Conservation (phyloP, 1,139 yeast species). For the Zygotorulaspora mrakii region DNA sequence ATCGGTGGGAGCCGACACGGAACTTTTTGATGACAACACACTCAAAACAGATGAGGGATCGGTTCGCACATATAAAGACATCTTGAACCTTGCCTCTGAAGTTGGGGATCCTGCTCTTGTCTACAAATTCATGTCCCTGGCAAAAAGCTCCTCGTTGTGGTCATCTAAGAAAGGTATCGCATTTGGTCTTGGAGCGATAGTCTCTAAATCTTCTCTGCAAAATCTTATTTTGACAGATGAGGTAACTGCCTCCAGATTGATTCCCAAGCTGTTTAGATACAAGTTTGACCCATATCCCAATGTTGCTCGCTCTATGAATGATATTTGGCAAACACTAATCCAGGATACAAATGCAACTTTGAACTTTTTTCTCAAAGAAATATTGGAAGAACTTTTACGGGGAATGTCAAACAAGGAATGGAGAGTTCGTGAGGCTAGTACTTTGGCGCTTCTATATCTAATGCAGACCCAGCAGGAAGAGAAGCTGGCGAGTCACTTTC, state of each 20-base stretch:
- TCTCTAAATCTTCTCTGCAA: conserved; percentile 74
- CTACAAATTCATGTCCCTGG: conserved; percentile 89
- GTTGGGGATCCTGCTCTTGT: conserved; percentile 94
- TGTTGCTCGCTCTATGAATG: conserved; percentile 80
- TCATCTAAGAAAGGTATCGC: conserved; percentile 92
- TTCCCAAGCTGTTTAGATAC: conserved; percentile 81
- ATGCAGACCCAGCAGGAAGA: conserved; percentile 58
- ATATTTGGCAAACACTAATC: conserved; percentile 78
- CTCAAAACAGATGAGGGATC: conserved; percentile 81
- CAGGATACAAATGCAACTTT: conserved; percentile 58
- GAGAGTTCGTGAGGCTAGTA: conserved; percentile 90
- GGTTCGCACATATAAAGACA: conserved; percentile 83
- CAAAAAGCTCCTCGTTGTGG: conserved; percentile 87
- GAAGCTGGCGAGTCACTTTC: conserved; percentile 51
- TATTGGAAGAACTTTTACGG: conserved; percentile 59
- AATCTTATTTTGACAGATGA: conserved; percentile 55
- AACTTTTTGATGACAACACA: conserved; percentile 78
- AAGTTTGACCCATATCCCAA: conserved; percentile 76
- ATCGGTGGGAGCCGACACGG: conserved; percentile 71
- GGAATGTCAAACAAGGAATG: conserved; percentile 85
- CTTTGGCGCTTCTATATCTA: conserved; percentile 68
- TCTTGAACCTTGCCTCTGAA: conserved; percentile 80
- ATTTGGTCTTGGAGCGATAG: conserved; percentile 80
- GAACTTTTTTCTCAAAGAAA: conserved; percentile 50
- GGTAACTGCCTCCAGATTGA: conserved; percentile 53